A percentile compares a stretch with the other conserved stretches of the same genome.
phyloP scores from a whole-genome alignment of 2,329 filamentous ascomycete genomes.

The Aureobasidium leucospermi region DNA sequence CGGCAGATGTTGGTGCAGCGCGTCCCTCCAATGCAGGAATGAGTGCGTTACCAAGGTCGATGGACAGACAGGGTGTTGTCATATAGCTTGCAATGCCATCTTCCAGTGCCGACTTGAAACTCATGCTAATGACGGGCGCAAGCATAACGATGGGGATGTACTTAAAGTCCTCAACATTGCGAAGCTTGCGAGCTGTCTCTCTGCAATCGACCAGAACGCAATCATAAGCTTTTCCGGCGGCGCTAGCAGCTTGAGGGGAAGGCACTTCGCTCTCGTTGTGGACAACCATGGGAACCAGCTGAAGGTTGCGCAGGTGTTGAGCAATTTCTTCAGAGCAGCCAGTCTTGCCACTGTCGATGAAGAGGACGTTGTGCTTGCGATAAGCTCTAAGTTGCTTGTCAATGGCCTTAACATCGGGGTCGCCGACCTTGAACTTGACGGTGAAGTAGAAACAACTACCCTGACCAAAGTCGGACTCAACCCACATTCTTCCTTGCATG shows the following conservation, averaged over 20 bases:
- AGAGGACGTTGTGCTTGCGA: constrained; percentile 83
- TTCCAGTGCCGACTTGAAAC: constrained; percentile 86
- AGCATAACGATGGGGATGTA: constrained; percentile 93
- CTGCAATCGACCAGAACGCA: constrained; percentile 95
- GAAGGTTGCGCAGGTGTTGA: constrained; percentile 68
- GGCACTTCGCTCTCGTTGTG: constrained; percentile 63
- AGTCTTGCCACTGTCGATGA: constrained; percentile 86
- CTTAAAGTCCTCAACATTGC: constrained; percentile 90
- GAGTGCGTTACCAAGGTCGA: constrained; percentile 93
- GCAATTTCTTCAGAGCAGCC: constrained; percentile 68
- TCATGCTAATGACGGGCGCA: constrained; percentile 82
- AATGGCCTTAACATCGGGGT: constrained; percentile 69
- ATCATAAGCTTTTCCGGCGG: constrained; percentile 65
- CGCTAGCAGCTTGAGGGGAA: constrained; percentile 45
- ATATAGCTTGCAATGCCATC: constrained; percentile 98
- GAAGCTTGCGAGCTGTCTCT: constrained; percentile 75
- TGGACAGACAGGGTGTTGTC: constrained; percentile 90
- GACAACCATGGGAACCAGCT: constrained; percentile 77
- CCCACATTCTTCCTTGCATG: constrained; percentile 96
- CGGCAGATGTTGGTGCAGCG: constrained; percentile 81
- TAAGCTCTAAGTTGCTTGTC: constrained; percentile 83
- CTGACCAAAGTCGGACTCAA: constrained; percentile 82
- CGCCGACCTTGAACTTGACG: constrained; percentile 78
- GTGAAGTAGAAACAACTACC: constrained; percentile 97
- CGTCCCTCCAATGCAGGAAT: constrained; percentile 90